phyloP scores from a whole-genome alignment of 2,329 filamentous ascomycete genomes.

The Aspergillus sp. region DNA sequence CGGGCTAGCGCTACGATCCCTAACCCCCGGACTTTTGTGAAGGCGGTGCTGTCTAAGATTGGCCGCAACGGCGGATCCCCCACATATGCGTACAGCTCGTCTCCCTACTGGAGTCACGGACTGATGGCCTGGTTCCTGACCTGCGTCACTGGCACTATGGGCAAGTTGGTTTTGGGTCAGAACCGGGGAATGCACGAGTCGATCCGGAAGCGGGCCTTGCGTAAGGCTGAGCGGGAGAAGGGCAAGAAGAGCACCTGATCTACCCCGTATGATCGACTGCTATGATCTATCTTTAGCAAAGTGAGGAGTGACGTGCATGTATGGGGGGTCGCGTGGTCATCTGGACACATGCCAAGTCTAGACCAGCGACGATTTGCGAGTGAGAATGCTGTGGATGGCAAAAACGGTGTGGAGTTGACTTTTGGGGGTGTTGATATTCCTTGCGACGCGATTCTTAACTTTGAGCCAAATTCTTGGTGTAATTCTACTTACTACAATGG shows the following conservation, averaged over 20 bases:
- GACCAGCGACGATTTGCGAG: neutral
- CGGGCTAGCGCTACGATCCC: constrained; percentile 76
- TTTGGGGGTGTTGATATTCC: neutral
- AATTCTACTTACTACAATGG: neutral
- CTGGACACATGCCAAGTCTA: neutral
- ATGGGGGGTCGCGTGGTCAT: neutral
- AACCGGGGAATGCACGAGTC: constrained; percentile 75
- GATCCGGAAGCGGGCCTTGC: constrained; percentile 78
- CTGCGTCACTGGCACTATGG: constrained; percentile 60
- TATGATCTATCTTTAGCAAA: neutral
- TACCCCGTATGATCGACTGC: neutral
- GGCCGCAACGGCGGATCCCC: constrained; percentile 76
- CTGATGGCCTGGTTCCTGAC: constrained; percentile 80
- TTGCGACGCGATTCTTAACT: neutral
- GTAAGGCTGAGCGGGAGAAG: constrained; percentile 82
- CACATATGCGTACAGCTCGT: constrained; percentile 77
- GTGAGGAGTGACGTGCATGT: neutral
- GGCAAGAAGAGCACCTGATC: constrained; percentile 43
- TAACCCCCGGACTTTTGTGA: constrained; percentile 78
- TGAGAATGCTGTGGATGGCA: neutral
- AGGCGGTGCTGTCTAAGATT: constrained; percentile 73
- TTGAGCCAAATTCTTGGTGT: neutral
- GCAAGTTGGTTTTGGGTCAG: constrained; percentile 55
- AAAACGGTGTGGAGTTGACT: neutral
- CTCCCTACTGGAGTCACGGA: constrained; percentile 90